Conservation (phyloP, 1,284 basidiomycete genomes). For the Trichosporon sp. region DNA sequence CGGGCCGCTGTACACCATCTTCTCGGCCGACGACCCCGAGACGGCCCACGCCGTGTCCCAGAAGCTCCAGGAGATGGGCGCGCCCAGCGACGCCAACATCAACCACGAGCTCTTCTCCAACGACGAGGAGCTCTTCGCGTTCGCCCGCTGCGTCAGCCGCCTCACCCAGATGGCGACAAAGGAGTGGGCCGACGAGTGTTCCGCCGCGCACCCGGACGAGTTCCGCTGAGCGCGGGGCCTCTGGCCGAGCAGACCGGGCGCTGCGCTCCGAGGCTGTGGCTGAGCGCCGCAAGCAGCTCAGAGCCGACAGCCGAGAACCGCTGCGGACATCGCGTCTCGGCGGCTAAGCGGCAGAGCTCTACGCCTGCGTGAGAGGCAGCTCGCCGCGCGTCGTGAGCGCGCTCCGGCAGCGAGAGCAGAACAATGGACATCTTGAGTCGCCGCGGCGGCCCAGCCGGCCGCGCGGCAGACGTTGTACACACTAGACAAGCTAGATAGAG, state of each 20-base stretch:
- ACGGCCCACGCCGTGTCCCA: not conserved
- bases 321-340: too few species aligned
- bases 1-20: conserved; percentile 80
- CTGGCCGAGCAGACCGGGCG: too few species aligned
- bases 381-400: too few species aligned
- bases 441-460: too few species aligned
- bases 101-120: conserved; percentile 82
- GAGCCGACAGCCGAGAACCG: too few species aligned
- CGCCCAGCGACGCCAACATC: conserved; percentile 68
- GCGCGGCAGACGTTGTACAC: not conserved
- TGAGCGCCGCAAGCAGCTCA: too few species aligned
- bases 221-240: too few species aligned
- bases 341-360: too few species aligned
- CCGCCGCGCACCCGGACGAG: conserved; percentile 10
- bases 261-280: too few species aligned
- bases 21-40: conserved; percentile 69
- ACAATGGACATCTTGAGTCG: not conserved
- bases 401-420: not conserved
- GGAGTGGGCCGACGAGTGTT: conserved; percentile 25
- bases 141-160: conserved; percentile 84
- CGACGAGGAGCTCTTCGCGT: conserved; percentile 92
- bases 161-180: conserved; percentile 72
- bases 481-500: not conserved
- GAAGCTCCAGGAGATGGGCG: conserved; percentile 56
- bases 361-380: too few species aligned